Percentiles rank a stretch among this genome's conserved stretches.
phyloP scores from a whole-genome alignment of 2,329 filamentous ascomycete genomes.

The Chaetomium sp. region DNA sequence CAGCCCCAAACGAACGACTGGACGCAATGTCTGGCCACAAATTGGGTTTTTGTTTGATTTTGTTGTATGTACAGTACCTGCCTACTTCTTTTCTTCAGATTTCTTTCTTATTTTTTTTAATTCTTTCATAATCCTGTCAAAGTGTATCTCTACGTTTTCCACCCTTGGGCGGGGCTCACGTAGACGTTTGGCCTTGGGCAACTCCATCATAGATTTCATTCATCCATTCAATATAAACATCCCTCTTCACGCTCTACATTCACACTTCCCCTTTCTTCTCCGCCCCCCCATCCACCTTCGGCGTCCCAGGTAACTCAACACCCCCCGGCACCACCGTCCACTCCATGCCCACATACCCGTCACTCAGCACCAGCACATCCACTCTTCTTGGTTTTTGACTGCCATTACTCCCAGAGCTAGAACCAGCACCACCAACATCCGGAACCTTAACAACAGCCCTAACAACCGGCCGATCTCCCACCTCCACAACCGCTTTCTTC shows the following conservation, averaged over 20 bases:
- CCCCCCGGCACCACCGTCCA: slow-evolving; percentile 35
- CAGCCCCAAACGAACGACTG: no score
- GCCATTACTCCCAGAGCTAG: no score
- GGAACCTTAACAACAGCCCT: slow-evolving; percentile 52
- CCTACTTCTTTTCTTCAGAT: no score
- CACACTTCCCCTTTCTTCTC: slow-evolving; percentile 11
- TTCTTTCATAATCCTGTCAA: no score
- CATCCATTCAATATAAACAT: background rate
- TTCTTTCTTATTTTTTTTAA: no score
- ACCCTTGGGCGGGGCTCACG: no score
- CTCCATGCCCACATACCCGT: slow-evolving; percentile 76
- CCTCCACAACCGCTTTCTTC: slow-evolving; percentile 28
- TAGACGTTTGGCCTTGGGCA: no score
- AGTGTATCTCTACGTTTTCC: no score
- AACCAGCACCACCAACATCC: slow-evolving; percentile 28
- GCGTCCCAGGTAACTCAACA: slow-evolving; percentile 46
- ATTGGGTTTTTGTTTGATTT: no score
- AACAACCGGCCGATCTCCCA: slow-evolving; percentile 44
- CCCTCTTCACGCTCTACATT: background rate
- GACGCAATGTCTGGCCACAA: no score
- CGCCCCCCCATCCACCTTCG: slow-evolving; percentile 41
- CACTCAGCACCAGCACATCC: slow-evolving; percentile 73
- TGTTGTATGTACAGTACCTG: no score
- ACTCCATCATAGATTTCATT: background rate
- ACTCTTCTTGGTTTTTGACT: slow-evolving; percentile 49